Evolutionary conservation across 768 basidiomycete species (phyloP), one percentile per base, ranked within the genome.

Genomic region (Amyloporia xantha): DNA sequence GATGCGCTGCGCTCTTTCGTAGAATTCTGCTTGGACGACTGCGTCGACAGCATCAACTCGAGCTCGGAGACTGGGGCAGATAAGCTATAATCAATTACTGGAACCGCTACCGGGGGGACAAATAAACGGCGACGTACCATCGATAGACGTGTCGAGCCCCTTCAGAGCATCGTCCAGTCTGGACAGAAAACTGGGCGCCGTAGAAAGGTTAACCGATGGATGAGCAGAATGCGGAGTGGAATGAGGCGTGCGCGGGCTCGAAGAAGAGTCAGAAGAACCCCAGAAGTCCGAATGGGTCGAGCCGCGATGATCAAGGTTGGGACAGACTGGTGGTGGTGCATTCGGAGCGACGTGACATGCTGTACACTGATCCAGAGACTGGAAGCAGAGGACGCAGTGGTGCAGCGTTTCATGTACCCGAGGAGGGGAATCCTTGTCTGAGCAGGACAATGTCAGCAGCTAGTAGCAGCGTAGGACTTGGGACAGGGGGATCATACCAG

Each of bases 241-340:
- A 19, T 35, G 28, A 6, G 44, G 30, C 7, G 44, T 45, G 15
- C 20, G 19, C 10, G 44, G 44, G 19, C 44, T 33, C 17, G 30
- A 30, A 6, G 30, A 45, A 17, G 25, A 36, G 12, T 45, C 44
- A 10, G 44, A 20, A 12, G 3, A 13, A 35, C 28, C 44, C 28
- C 17, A 45, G 5, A 15, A 45, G 33, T 45, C 44, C 25, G 44
- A 35, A 13, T 36, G 44, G 19, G 44, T 36, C 25, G 44, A 45
- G 30, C 30, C n/a, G n/a, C 44, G 44, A 21, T 39, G 10, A 21
- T 17, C 10, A 9, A 7, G 38, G 33, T 9, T 35, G 33, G n/a
- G 33, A 35, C 33, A 10, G 10, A 9, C 10, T 35, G 10, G 33
- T 35, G 33, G 33, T 9, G n/a, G 33, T n/a, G 9, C 33, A 35